A percentile compares a stretch with the other conserved stretches of the same genome.
Evolutionary conservation across 176 grass and related monocot genomes (phyloP).

Genomic region (Areca catechu): DNA sequence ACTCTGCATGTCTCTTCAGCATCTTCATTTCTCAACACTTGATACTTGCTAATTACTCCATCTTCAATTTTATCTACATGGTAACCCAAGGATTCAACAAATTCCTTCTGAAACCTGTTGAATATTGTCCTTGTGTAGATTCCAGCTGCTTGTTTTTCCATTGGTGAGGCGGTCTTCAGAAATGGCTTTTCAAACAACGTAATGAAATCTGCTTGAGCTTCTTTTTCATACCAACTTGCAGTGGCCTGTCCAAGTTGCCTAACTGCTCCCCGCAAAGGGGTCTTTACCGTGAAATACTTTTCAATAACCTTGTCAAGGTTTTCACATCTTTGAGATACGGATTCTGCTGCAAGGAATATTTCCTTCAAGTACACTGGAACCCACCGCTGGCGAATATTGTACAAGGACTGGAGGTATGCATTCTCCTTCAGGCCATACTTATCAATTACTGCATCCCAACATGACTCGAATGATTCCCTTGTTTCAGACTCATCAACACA

Average conservation of each 20-base stretch:
- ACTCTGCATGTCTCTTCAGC: conserved; percentile 55
- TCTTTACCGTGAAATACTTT: conserved; percentile 54
- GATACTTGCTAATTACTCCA: conserved; percentile 37
- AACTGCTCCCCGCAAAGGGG: conserved; percentile 47
- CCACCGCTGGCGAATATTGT: conserved; percentile 66
- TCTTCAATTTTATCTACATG: conserved; percentile 72
- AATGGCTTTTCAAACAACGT: conserved; percentile 57
- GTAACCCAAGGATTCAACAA: conserved; percentile 80
- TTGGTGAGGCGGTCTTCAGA: conserved; percentile 64
- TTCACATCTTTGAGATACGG: conserved; percentile 35
- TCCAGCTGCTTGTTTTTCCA: conserved; percentile 62
- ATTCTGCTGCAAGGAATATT: conserved; percentile 49
- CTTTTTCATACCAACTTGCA: conserved; percentile 40
- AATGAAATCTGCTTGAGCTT: conserved; percentile 64
- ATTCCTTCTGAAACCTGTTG: conserved; percentile 75
- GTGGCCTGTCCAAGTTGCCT: conserved; percentile 50
- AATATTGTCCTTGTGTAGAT: conserved; percentile 77
- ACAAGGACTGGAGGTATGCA: conserved; percentile 57
- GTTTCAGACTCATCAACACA: conserved; percentile 60
- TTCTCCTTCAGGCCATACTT: conserved; percentile 58
- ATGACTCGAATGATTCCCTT: conserved; percentile 63
- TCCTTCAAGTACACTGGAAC: conserved; percentile 54
- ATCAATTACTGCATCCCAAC: conserved; percentile 44
- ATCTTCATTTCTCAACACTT: conserved; percentile 27
- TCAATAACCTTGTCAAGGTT: conserved; percentile 61